A percentile compares a stretch with the other conserved stretches of the same genome.
phyloP scores from a whole-genome alignment of 495 filamentous ascomycete genomes.

The Podospora pseudocomata region DNA sequence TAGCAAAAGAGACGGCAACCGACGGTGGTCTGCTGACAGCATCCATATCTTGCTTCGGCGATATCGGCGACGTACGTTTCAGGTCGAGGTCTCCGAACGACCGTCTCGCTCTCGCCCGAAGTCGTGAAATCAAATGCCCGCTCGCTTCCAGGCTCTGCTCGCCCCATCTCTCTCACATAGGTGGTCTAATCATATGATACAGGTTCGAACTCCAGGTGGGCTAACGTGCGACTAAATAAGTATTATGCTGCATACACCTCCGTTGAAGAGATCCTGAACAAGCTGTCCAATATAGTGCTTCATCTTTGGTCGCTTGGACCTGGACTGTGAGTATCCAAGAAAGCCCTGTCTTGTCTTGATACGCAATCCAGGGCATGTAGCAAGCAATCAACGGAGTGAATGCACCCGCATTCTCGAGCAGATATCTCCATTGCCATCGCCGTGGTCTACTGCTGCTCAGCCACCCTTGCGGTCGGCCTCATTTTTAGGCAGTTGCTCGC shows the following conservation, averaged over 20 bases:
- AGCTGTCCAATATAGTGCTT: slow-evolving; percentile 28
- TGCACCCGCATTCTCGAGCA: neutral
- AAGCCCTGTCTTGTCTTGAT: slow-evolving; percentile 11
- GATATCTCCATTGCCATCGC: neutral
- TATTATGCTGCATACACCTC: slow-evolving; percentile 12
- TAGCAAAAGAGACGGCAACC: neutral
- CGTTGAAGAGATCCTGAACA: slow-evolving; percentile 26
- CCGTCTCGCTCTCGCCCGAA: neutral
- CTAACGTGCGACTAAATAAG: slow-evolving; percentile 3
- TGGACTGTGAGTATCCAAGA: slow-evolving; percentile 30
- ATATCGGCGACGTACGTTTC: neutral
- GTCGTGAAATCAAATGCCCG: neutral
- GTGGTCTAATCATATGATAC: slow-evolving; percentile 10
- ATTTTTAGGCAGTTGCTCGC: slow-evolving; percentile 49
- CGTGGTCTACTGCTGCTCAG: slow-evolving; percentile 25
- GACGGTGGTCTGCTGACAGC: neutral
- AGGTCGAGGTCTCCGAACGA: neutral
- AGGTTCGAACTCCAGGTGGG: slow-evolving; percentile 8
- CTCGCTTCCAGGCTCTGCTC: neutral
- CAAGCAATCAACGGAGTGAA: neutral
- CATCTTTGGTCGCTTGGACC: slow-evolving; percentile 16
- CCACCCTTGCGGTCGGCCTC: slow-evolving; percentile 54
- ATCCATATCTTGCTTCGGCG: neutral
- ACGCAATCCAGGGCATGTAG: neutral
- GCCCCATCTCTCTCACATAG: neutral